These are phyloP conservation scores for Neurospora sp. DNA, from an alignment of 495 filamentous ascomycete species.

Conservation along the genomic window DNA sequence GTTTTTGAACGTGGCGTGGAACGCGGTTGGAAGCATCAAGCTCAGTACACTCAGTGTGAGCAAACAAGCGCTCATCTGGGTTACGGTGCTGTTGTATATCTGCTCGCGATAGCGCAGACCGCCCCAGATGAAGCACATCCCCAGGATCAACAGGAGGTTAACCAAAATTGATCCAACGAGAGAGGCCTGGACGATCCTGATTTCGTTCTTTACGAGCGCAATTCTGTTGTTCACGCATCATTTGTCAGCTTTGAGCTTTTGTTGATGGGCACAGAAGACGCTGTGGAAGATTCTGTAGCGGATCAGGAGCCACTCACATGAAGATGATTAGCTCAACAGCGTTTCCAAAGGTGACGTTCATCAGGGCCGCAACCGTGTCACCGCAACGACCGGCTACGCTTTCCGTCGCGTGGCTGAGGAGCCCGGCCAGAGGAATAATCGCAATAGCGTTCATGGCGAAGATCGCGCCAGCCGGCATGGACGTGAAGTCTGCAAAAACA, in stretches of 20 bases:
- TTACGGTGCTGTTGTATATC: conserved; percentile 87
- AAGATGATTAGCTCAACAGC: conserved; percentile 87
- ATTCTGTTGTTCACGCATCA: conserved; percentile 7
- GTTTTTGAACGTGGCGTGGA: conserved; percentile 69
- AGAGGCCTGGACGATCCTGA: conserved; percentile 79
- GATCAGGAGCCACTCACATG: conserved; percentile 9
- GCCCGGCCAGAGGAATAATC: conserved; percentile 72
- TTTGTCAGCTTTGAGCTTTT: conserved; percentile 12
- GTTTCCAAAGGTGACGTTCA: conserved; percentile 86
- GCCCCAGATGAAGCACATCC: conserved; percentile 80
- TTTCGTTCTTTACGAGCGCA: conserved; percentile 51
- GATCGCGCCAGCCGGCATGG: conserved; percentile 27
- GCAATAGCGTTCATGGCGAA: conserved; percentile 61
- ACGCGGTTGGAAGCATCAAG: conserved; percentile 59
- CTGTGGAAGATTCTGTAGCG: background rate
- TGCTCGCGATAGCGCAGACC: conserved; percentile 80
- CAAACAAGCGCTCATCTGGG: conserved; percentile 87
- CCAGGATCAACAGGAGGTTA: conserved; percentile 76
- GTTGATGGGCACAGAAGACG: background rate
- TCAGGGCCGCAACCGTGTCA: conserved; percentile 68
- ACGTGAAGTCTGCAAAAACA: conserved; percentile 56
- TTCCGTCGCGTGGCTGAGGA: conserved; percentile 75
- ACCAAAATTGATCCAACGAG: conserved; percentile 82
- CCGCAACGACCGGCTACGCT: conserved; percentile 66
- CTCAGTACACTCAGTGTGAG: conserved; percentile 80